A percentile compares a stretch with the other conserved stretches of the same genome.
Evolutionary conservation across 176 grass and related monocot species (phyloP).

Genomic region (Rhynchospora breviuscula): DNA sequence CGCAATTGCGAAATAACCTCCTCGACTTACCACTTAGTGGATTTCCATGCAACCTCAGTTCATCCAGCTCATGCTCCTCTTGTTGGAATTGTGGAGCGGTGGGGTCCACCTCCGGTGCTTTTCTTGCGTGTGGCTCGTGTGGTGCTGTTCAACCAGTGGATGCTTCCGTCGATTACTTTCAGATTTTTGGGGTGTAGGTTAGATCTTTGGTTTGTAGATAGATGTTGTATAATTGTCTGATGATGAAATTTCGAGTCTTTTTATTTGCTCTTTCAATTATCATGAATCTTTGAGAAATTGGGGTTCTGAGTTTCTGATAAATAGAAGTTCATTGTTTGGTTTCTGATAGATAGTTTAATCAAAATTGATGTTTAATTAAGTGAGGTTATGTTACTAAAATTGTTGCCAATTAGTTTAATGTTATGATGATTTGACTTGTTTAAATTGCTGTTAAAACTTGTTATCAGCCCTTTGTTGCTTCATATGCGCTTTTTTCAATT

Average conservation of each 20-base stretch:
- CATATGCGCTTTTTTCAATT: neutral
- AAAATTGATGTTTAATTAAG: too few relatives aligned
- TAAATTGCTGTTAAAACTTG: too few relatives aligned
- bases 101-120: slow-evolving; percentile 28
- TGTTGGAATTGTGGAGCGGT: slow-evolving; percentile 75
- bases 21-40: slow-evolving; percentile 11
- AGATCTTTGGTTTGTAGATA: neutral
- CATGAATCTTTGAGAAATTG: neutral
- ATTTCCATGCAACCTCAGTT: neutral
- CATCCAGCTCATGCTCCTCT: slow-evolving; percentile 10
- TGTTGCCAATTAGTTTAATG: too few relatives aligned
- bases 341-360: neutral
- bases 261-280: neutral
- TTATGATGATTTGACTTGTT: too few relatives aligned
- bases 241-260: neutral
- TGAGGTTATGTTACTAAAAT: too few relatives aligned
- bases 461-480: too few relatives aligned
- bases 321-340: neutral
- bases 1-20: neutral
- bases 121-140: slow-evolving; percentile 73
- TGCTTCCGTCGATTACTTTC: slow-evolving; percentile 61
- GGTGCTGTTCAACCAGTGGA: slow-evolving; percentile 75
- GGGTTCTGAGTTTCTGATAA: neutral
- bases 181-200: slow-evolving; percentile 88
- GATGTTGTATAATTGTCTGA: neutral